Evolutionary conservation across 2,329 filamentous ascomycete species (phyloP), one percentile per base, ranked within the genome.

Genomic region (Fusarium sp.): DNA sequence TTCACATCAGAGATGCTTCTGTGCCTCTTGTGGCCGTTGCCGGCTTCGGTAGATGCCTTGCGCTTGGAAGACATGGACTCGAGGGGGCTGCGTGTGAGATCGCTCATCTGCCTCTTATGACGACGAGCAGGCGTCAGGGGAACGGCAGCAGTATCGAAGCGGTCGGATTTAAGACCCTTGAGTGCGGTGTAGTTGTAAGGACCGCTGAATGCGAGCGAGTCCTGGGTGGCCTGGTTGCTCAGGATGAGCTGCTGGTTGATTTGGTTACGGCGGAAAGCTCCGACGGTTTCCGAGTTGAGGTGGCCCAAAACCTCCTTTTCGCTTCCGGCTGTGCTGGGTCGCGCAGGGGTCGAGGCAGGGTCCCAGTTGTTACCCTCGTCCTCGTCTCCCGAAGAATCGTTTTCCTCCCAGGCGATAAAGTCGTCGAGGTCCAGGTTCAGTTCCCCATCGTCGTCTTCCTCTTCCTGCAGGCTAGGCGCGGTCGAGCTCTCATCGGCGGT

Each of bases 241-340:
- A 86, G 78, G 61, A 89, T 87, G 62, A 89, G 81, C 71, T 88
- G 85, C 75, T 88, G 85, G 75, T 88, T 87, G 83, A 83, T 89
- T 76, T 88, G 89, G 77, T 88, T 90, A 68, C 84, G 88, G 57
- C 92, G 92, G 84, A 96, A 97, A 2, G 92, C 91, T 38, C 92
- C 92, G 36, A 96, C 92, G 15, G 91, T 88, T 58, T 90, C 87
- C 10, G 85, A 80, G 61, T 88, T 88, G 69, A 89, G 87, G 73
- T 91, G 89, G 39, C 94, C 88, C 13, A 80, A 76, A 10, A 82
- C 76, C 38, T 84, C 80, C 19, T 78, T 77, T 67, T 88, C 84
- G 73, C 83, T 83, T 31, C 80, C 79, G 38, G 83, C 79, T 36
- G 84, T 85, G n/a, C 79, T 80, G 28, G 83, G 83, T 21, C 86